Evolutionary conservation across 1,284 basidiomycete species (phyloP).

Genomic region (Austropuccinia psidii): DNA sequence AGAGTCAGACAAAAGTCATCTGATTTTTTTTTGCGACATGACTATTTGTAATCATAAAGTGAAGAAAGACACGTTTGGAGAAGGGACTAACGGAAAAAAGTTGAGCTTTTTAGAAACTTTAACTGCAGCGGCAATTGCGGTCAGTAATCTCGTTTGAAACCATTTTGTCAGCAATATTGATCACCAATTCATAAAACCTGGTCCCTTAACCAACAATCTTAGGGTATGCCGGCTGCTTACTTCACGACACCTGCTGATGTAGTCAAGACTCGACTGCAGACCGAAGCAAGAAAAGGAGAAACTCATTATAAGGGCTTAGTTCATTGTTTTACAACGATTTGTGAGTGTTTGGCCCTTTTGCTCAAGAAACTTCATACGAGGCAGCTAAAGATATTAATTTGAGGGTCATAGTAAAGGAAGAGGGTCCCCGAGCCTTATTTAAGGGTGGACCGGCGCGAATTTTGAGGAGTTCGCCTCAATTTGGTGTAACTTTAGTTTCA

Average conservation of each 20-base stretch:
- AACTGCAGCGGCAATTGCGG: constrained; percentile 59
- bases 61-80: constrained; percentile 88
- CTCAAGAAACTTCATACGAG: background rate
- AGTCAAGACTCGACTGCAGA: constrained; percentile 95
- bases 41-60: constrained; percentile 22
- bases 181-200: constrained; percentile 72
- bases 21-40: too few relatives aligned
- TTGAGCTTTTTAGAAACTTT: constrained; percentile 86
- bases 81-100: constrained; percentile 91
- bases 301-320: constrained; percentile 82
- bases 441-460: constrained; percentile 91
- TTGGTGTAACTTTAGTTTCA: constrained; percentile 84
- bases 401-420: constrained; percentile 53
- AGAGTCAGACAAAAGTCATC: too few relatives aligned
- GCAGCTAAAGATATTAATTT: background rate
- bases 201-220: background rate
- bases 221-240: constrained; percentile 41
- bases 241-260: constrained; percentile 62
- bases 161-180: constrained; percentile 89
- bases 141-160: constrained; percentile 40
- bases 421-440: constrained; percentile 81
- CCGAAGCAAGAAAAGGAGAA: constrained; percentile 88
- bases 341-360: constrained; percentile 50
- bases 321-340: constrained; percentile 85
- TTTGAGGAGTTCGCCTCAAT: constrained; percentile 66